Evolutionary conservation across 2,329 filamentous ascomycete species (phyloP).

Genomic region (Chaetomiaceae sp.): DNA sequence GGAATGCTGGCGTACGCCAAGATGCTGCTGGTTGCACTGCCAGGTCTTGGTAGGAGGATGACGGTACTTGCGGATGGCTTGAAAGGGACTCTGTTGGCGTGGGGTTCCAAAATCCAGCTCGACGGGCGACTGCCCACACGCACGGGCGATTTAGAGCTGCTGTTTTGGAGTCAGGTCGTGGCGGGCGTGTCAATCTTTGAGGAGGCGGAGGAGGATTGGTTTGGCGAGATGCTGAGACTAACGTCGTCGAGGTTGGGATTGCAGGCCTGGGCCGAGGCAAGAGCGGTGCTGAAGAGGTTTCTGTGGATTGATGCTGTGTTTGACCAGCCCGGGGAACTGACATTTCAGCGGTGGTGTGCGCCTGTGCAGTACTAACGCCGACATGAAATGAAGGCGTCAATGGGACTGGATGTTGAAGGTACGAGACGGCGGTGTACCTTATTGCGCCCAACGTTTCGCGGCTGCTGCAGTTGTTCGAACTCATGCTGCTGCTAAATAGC

Average conservation of each 20-base stretch:
- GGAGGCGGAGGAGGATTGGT: neutral
- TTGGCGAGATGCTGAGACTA: neutral
- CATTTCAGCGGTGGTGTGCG: neutral
- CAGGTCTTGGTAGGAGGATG: conserved; percentile 7
- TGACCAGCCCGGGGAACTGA: neutral
- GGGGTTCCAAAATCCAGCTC: neutral
- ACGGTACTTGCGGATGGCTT: neutral
- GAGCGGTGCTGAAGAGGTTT: conserved; percentile 9
- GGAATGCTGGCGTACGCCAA: conserved; percentile 13
- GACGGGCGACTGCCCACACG: too few species aligned
- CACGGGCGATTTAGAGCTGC: neutral
- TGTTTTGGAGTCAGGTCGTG: conserved; percentile 11
- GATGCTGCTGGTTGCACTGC: conserved; percentile 6
- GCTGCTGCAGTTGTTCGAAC: too few species aligned
- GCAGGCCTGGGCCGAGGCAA: conserved; percentile 5
- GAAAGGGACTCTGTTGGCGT: neutral
- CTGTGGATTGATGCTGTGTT: conserved; percentile 13
- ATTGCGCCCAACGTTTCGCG: too few species aligned
- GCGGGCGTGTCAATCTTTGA: conserved; percentile 11
- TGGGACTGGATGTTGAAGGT: too few species aligned
- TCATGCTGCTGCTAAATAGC: too few species aligned
- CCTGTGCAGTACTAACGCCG: too few species aligned
- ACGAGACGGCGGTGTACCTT: too few species aligned
- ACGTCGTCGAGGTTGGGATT: neutral
- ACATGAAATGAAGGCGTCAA: too few species aligned